A percentile compares a stretch with the other conserved stretches of the same genome.
phyloP scores from a whole-genome alignment of 148 eudicot genomes.

The Nyssa sinensis region DNA sequence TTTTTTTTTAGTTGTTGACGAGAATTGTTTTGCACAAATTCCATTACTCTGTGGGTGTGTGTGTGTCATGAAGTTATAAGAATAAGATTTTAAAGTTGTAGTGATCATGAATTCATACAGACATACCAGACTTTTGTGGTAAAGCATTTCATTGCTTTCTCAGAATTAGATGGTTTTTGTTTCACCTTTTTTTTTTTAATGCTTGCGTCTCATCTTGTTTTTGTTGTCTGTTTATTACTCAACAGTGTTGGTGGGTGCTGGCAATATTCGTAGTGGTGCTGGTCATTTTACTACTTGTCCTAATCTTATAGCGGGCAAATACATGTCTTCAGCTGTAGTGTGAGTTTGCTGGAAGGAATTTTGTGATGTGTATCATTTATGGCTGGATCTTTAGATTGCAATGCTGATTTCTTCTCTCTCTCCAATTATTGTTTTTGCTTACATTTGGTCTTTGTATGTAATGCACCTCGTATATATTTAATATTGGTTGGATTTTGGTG shows the following conservation, averaged over 20 bases:
- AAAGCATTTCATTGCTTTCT: constrained; percentile 3
- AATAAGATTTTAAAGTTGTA: too few species aligned
- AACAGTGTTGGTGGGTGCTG: constrained; percentile 74
- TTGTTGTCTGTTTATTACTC: neutral
- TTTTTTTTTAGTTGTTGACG: too few species aligned
- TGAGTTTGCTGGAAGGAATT: neutral
- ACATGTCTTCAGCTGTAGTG: constrained; percentile 14
- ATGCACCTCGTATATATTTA: neutral
- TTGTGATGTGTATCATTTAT: neutral
- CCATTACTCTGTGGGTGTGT: too few species aligned
- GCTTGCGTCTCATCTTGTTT: neutral
- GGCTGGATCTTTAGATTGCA: neutral
- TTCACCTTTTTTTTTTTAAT: neutral
- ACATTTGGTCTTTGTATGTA: neutral
- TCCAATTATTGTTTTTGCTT: neutral
- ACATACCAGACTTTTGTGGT: neutral
- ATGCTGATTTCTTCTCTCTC: too few species aligned
- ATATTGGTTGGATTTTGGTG: neutral
- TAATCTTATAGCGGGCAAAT: constrained; percentile 35
- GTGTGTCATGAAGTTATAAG: too few species aligned
- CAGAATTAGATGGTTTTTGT: neutral
- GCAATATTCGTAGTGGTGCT: constrained; percentile 39
- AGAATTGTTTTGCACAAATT: too few species aligned
- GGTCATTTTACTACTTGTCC: constrained; percentile 42
- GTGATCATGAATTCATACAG: too few species aligned